Percentiles rank a stretch among this genome's conserved stretches.
These are phyloP conservation scores for Massarina eburnea DNA, from an alignment of 2,329 filamentous ascomycete genomes.

Conservation along the genomic window DNA sequence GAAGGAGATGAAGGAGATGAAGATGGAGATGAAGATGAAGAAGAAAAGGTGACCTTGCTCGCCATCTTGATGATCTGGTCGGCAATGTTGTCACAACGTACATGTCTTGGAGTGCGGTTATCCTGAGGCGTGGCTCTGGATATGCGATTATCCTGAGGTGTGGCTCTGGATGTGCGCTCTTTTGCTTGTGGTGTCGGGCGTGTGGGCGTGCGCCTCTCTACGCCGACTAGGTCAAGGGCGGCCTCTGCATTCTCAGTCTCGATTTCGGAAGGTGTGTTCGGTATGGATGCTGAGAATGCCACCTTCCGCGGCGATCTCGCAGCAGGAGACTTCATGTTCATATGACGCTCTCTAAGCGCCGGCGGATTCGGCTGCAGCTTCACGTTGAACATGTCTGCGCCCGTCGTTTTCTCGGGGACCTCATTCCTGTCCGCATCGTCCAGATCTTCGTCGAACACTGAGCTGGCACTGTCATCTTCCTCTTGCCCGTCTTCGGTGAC, in stretches of 20 bases:
- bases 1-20: constrained; percentile 11
- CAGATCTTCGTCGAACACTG: constrained; percentile 35
- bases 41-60: constrained; percentile 27
- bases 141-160: constrained; percentile 29
- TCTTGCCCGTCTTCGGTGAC: constrained; percentile 22
- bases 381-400: constrained; percentile 37
- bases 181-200: constrained; percentile 19
- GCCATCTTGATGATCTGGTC: constrained; percentile 25
- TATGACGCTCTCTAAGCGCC: constrained; percentile 38
- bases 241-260: constrained; percentile 37
- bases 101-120: constrained; percentile 35
- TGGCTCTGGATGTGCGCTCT: constrained; percentile 21
- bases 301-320: constrained; percentile 43
- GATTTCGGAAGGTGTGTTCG: constrained; percentile 34
- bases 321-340: constrained; percentile 31
- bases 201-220: constrained; percentile 16
- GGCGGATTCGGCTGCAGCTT: constrained; percentile 35
- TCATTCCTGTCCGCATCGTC: constrained; percentile 22
- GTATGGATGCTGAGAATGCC: constrained; percentile 40
- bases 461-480: constrained; percentile 26
- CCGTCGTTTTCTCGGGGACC: constrained; percentile 18
- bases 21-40: constrained; percentile 10
- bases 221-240: constrained; percentile 28
- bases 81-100: constrained; percentile 37
- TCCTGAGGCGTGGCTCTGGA: constrained; percentile 26